Base-by-base conservation (phyloP, 1,139 yeast genomes). In the Kodamaea suecica region DNA sequence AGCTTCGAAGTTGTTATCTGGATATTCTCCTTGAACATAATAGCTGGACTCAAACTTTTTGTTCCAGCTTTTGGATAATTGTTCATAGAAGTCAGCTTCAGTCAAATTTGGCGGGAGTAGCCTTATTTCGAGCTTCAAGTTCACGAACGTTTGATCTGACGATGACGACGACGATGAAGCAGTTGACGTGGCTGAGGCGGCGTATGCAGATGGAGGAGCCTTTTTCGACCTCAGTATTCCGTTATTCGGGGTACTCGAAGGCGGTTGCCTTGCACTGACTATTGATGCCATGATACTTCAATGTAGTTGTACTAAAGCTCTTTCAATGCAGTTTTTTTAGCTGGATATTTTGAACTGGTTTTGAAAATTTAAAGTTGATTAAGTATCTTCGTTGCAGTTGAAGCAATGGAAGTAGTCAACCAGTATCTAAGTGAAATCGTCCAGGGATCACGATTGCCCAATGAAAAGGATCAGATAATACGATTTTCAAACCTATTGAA, bases 31-130 rank as follows among this genome's bases (percentile, higher is more conserved):
- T 20, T 48, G 45, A 3, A 62, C 62, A 42, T 57, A 68, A 42
- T 66, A 63, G 23, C 34, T 34, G n/a, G 48, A 44, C 5, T 42
- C 39, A 17, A 55, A 43, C 5, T 43, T 41, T 5, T 49, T 45
- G 7, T 43, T 31, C 40, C 36, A 43, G 37, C 43, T 44, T 3
- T 33, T 35, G 5, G 43, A 28, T 4, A 57, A 41, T 29, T 51
- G 47, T 3, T 40, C 33, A 13, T 40, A 38, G 37, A 66, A 66
- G 23, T 50, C 59, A 0, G 42, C 43, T 31, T 55, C 53, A 2
- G 46, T 37, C 20, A 67, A 35, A 6, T 39, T 48, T 1, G 74
- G 69, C 1, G 73, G 73, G 21, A 69, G 44, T 15, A 55, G 46
- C 24, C 73, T 51, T 4, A 68, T 41, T 2, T 62, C 63, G 3